phyloP scores from a whole-genome alignment of 139 green algal genomes.

The Diplosphaera chodatii region DNA sequence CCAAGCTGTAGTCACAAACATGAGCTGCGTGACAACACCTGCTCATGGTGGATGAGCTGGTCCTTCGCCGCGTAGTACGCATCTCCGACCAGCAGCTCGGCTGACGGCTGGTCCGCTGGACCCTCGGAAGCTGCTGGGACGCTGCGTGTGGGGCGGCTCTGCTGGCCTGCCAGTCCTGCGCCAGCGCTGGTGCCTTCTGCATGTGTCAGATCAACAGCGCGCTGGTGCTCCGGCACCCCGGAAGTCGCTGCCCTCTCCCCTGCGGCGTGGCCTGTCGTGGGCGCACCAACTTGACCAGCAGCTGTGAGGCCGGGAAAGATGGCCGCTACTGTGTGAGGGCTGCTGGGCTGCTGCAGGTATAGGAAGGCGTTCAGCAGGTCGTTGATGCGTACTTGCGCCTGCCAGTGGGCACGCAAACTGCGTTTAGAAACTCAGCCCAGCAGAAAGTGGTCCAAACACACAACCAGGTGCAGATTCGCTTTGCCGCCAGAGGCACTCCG shows the following conservation, averaged over 20 bases:
- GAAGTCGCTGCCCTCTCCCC: too few species aligned
- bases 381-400: conserved; percentile 18
- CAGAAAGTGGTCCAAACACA: too few species aligned
- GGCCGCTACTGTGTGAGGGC: background rate
- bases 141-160: too few species aligned
- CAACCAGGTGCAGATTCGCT: background rate
- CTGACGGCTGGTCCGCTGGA: background rate
- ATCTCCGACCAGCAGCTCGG: background rate
- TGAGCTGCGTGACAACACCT: background rate
- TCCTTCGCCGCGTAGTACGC: background rate
- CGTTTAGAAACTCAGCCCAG: too few species aligned
- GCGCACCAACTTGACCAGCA: too few species aligned
- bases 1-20: too few species aligned
- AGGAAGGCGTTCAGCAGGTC: conserved; percentile 18
- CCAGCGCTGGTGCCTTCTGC: too few species aligned
- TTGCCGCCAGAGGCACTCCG: background rate
- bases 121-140: background rate
- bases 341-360: background rate
- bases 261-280: too few species aligned
- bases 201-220: too few species aligned
- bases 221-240: too few species aligned
- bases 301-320: background rate
- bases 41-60: background rate
- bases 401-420: background rate
- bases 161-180: background rate